Percentiles rank a stretch among this genome's conserved stretches.
Conservation (phyloP, 352 stramenopile genomes). For the Pythium chondricola region DNA sequence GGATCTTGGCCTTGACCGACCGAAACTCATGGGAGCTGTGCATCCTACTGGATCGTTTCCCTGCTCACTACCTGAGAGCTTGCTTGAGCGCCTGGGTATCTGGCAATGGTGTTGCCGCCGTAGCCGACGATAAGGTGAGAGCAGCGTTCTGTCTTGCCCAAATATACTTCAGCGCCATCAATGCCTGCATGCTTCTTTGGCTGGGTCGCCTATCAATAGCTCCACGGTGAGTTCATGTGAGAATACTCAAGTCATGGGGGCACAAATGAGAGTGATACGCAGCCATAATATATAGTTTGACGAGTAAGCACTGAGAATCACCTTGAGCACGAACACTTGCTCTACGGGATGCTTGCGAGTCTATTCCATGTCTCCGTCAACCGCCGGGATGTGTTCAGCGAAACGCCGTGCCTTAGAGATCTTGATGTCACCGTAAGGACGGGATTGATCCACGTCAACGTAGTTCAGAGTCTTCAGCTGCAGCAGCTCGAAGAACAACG, state of each 20-base stretch:
- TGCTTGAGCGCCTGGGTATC: too few species aligned
- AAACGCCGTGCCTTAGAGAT: constrained; percentile 74
- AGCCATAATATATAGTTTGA: constrained; percentile 7
- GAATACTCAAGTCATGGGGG: not conserved
- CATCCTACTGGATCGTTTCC: too few species aligned
- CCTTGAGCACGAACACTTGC: too few species aligned
- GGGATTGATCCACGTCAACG: constrained; percentile 91
- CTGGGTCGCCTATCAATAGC: constrained; percentile 11
- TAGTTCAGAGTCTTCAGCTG: constrained; percentile 98
- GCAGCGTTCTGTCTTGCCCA: too few species aligned
- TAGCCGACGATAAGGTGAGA: too few species aligned
- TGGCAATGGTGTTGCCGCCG: too few species aligned
- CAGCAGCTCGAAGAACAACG: constrained; percentile 96
- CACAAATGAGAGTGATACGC: constrained; percentile 8
- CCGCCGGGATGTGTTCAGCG: constrained; percentile 66
- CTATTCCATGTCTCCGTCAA: constrained; percentile 45
- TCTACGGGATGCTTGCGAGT: too few species aligned
- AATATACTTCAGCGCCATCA: too few species aligned
- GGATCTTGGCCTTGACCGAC: constrained; percentile 75
- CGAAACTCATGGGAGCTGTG: constrained; percentile 71
- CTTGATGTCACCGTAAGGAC: constrained; percentile 93
- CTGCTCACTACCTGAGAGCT: too few species aligned
- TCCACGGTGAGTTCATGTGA: too few species aligned
- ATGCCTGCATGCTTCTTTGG: not conserved
- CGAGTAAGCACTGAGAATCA: too few species aligned